Percentiles rank a stretch among this genome's conserved stretches.
Conservation (phyloP, 140 eudicot genomes). For the Artemisia princeps region DNA sequence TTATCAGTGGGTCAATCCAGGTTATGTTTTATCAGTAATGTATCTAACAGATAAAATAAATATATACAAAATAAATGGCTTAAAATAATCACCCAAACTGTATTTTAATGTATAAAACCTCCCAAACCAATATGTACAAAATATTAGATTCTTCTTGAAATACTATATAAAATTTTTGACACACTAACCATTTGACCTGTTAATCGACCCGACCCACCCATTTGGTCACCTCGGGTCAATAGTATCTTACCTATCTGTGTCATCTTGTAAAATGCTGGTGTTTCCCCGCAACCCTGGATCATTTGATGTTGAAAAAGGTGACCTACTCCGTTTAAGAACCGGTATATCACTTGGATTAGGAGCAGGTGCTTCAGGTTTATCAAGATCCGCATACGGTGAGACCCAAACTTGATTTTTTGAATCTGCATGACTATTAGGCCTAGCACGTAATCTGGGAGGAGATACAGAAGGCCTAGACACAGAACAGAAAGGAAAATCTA, state of each 20-base stretch:
- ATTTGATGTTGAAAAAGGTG: conserved; percentile 39
- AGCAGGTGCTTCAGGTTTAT: conserved; percentile 31
- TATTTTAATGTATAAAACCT: background rate
- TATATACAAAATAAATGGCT: background rate
- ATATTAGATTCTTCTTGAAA: background rate
- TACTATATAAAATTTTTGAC: background rate
- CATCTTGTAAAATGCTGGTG: conserved; percentile 34
- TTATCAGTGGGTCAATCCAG: background rate
- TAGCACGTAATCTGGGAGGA: conserved; percentile 32
- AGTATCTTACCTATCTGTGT: conserved; percentile 41
- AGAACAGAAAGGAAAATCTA: background rate
- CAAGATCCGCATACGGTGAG: conserved; percentile 28
- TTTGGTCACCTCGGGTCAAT: background rate
- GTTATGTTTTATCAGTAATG: background rate
- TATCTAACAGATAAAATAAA: background rate
- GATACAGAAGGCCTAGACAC: conserved; percentile 37
- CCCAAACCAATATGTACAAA: background rate
- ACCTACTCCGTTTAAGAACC: conserved; percentile 50
- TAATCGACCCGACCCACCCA: background rate
- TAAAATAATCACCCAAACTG: background rate
- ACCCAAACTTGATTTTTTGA: conserved; percentile 27
- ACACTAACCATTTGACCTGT: background rate
- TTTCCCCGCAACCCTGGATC: conserved; percentile 37
- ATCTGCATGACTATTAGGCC: conserved; percentile 26
- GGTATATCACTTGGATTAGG: conserved; percentile 35